Evolutionary conservation across 495 filamentous ascomycete genomes (phyloP), one percentile per base, ranked within the genome.

Genomic region (Penicillium malachiteum): DNA sequence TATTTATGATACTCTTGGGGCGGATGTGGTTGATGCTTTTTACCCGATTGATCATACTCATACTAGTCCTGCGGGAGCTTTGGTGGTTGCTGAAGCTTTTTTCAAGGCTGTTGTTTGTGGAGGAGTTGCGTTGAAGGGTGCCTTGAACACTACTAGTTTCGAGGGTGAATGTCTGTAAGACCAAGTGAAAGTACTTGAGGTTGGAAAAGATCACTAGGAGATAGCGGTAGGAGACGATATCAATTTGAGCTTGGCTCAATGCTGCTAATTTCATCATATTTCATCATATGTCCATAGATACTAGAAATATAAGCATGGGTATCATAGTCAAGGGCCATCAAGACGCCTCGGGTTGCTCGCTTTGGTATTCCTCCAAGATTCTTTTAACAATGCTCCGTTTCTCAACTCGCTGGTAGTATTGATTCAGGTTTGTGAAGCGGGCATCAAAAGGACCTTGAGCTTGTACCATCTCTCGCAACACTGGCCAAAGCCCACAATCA

Each of bases 401-500:
- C 58, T 66, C 70, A 18, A 86, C 76, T 12, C 74, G 72, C 0
- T 65, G 59, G 57, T 85, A 81, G 57, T 87, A 87, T 34, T 66
- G 71, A n/a, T 59, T 56, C n/a, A 87, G 50, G n/a, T 71, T 74
- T 17, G 70, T 69, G 44, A 78, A 78, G 5, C 50, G 62, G 58
- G 57, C 37, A 62, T 58, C 53, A 73, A 52, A 40, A 57, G 48
- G 48, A 63, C 67, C 42, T 47, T 68, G 11, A 1, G 57, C 55
- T 7, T 64, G 62, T 8, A 82, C 70, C 9, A 89, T 78, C 31
- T 85, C 79, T 47, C 85, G 67, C 39, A 93, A 69, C 9, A 89
- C 77, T 0, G 89, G 88, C 86, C 86, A 91, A 9, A 90, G 71
- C 0, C 84, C 82, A 61, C 83, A 90, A 65, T 93, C 89, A 9